These are phyloP conservation scores for Dothidotthia symphoricarpi DNA, from an alignment of 2,329 filamentous ascomycete species.

Conservation along the genomic window DNA sequence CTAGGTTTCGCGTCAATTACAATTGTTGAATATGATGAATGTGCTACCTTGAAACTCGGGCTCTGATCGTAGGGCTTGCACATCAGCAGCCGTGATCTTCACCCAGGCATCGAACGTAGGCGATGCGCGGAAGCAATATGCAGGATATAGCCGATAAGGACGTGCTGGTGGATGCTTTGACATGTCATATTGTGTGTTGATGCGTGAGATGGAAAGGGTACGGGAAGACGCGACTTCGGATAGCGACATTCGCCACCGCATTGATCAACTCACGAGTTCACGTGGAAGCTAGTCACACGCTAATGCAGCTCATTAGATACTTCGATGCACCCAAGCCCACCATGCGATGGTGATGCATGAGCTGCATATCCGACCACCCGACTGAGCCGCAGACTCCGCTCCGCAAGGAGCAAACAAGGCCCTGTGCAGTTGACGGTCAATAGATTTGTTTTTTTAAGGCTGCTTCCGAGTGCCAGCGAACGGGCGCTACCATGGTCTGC, in stretches of 20 bases:
- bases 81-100: constrained; percentile 57
- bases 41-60: constrained; percentile 52
- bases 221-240: constrained; percentile 18
- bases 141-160: constrained; percentile 51
- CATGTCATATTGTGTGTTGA: constrained; percentile 31
- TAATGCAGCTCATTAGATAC: constrained; percentile 3
- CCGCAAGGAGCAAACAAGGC: constrained; percentile 29
- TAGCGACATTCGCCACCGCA: constrained; percentile 3
- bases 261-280: too few species aligned
- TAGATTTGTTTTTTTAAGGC: constrained; percentile 6
- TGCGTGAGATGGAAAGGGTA: constrained; percentile 9
- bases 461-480: constrained; percentile 11
- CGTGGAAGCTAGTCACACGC: too few species aligned
- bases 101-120: constrained; percentile 64
- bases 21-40: not conserved
- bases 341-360: constrained; percentile 1
- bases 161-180: constrained; percentile 23
- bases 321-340: too few species aligned
- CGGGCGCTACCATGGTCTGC: constrained; percentile 11
- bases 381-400: constrained; percentile 23
- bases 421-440: constrained; percentile 9
- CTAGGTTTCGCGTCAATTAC: constrained; percentile 31
- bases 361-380: constrained; percentile 16
- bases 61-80: constrained; percentile 52
- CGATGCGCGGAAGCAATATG: constrained; percentile 59